A percentile compares a stretch with the other conserved stretches of the same genome.
Evolutionary conservation across 1,284 basidiomycete species (phyloP).

Genomic region (Ceratobasidium sp.): DNA sequence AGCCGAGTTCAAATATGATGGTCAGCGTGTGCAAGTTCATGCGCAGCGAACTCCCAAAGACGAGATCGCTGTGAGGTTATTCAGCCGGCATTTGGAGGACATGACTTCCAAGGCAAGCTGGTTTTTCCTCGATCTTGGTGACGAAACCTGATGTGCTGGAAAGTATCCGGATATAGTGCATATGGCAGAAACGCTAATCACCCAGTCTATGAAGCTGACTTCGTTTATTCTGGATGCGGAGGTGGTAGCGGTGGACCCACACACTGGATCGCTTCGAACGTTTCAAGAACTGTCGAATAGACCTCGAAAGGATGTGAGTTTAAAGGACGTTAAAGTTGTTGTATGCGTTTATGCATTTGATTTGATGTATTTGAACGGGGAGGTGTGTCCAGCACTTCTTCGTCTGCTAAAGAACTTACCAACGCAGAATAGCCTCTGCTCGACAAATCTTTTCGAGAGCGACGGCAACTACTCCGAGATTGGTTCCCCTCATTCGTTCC

Average conservation of each 20-base stretch:
- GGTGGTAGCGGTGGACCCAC: constrained; percentile 77
- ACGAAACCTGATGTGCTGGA: constrained; percentile 34
- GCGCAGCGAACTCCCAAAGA: constrained; percentile 58
- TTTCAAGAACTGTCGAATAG: constrained; percentile 89
- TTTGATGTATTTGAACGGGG: constrained; percentile 91
- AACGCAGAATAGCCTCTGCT: constrained; percentile 68
- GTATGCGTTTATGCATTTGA: constrained; percentile 98
- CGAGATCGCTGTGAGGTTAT: constrained; percentile 68
- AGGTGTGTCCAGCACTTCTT: constrained; percentile 52
- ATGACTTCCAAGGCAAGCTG: constrained; percentile 81
- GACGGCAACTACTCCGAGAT: constrained; percentile 69
- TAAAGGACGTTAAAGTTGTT: constrained; percentile 94
- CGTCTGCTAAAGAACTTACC: neutral
- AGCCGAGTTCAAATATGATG: constrained; percentile 61
- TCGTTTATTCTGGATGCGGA: constrained; percentile 88
- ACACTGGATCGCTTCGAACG: constrained; percentile 70
- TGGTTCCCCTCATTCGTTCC: constrained; percentile 64
- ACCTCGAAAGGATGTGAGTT: constrained; percentile 88
- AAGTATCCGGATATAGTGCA: constrained; percentile 88
- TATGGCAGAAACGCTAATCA: constrained; percentile 15
- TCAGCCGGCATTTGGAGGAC: constrained; percentile 89
- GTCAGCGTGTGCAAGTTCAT: constrained; percentile 88
- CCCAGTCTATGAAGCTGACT: constrained; percentile 44
- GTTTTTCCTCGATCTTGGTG: neutral
- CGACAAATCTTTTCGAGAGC: constrained; percentile 72